Conservation (phyloP, 1,139 yeast species). For the Nakaseomyces nivariensis region DNA sequence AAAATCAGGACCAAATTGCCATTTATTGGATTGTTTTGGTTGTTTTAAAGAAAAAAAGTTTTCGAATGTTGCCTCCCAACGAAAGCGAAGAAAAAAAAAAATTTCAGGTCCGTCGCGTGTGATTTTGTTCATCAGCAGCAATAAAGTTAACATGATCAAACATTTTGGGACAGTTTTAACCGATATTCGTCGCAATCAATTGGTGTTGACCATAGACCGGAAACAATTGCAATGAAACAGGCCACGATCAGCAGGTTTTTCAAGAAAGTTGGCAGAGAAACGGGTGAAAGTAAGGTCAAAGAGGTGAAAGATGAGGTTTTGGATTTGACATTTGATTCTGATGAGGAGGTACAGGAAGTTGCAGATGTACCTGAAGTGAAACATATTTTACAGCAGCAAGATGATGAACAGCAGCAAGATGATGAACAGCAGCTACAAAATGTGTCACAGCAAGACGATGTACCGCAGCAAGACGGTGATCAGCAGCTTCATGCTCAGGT, state of each 20-base stretch:
- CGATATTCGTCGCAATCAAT: too few species aligned
- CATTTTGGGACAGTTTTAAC: too few species aligned
- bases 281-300: neutral
- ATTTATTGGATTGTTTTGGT: too few species aligned
- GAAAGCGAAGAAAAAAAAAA: neutral
- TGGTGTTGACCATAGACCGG: too few species aligned
- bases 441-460: too few species aligned
- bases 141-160: too few species aligned
- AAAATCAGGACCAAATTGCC: too few species aligned
- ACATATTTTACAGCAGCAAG: neutral
- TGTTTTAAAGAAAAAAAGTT: too few species aligned
- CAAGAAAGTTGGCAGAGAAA: conserved; percentile 10
- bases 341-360: conserved; percentile 1
- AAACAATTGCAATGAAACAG: conserved; percentile 8
- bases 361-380: neutral
- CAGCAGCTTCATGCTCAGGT: too few species aligned
- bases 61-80: too few species aligned
- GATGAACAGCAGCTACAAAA: neutral
- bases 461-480: too few species aligned
- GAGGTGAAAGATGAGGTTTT: neutral
- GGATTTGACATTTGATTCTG: conserved; percentile 7
- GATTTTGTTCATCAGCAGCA: too few species aligned
- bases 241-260: conserved; percentile 26
- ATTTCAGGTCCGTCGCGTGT: neutral
- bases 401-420: neutral